These are phyloP conservation scores for Trifolium pratense DNA, from an alignment of 306 rosid species.

Conservation along the genomic window DNA sequence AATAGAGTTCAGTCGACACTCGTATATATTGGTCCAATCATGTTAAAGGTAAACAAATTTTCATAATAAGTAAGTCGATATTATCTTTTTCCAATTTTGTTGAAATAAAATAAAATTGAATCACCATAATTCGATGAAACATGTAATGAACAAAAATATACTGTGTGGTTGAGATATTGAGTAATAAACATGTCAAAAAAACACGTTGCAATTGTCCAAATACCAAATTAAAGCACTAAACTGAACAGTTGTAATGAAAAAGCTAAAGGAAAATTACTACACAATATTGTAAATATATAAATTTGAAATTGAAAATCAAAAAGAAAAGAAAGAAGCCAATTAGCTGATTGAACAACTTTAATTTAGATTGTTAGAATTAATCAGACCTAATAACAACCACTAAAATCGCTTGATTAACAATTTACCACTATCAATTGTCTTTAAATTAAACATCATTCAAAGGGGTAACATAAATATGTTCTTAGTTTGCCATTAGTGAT, in stretches of 20 bases:
- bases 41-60: too few relatives aligned
- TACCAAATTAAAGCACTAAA: neutral
- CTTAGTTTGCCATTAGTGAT: slow-evolving; percentile 1
- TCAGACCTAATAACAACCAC: neutral
- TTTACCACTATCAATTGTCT: neutral
- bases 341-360: neutral
- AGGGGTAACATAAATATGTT: neutral
- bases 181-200: too few relatives aligned
- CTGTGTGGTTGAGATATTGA: too few relatives aligned
- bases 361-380: neutral
- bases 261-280: neutral
- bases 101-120: too few relatives aligned
- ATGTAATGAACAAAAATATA: too few relatives aligned
- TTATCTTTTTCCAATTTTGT: too few relatives aligned
- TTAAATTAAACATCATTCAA: neutral
- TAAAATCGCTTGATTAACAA: neutral
- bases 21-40: too few relatives aligned
- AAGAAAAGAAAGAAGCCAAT: neutral
- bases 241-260: neutral
- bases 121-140: too few relatives aligned
- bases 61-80: too few relatives aligned
- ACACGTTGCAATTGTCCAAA: neutral
- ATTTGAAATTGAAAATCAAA: neutral
- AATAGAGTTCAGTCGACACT: neutral
- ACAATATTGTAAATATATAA: neutral